Conservation (phyloP, 192 early-diverging fungal species). For the Oehlia diaphana region DNA sequence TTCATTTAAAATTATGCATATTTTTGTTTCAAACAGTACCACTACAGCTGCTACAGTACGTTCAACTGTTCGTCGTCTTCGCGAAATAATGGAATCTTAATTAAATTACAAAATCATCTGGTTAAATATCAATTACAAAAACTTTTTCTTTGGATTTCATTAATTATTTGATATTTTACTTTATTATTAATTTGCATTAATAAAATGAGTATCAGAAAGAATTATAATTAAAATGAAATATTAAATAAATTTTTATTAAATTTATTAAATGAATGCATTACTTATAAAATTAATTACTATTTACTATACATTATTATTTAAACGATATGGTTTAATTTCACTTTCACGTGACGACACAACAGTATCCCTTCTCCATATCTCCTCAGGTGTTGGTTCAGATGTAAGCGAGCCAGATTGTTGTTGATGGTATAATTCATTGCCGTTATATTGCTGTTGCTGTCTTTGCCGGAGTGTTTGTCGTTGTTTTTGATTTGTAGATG, state of each 20-base stretch:
- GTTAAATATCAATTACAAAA: not conserved
- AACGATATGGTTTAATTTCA: conserved; percentile 11
- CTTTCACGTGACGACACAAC: not conserved
- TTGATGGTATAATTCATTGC: not conserved
- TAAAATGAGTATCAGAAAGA: not conserved
- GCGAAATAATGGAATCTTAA: conserved; percentile 90
- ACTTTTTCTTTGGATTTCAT: not conserved
- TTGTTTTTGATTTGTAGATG: not conserved
- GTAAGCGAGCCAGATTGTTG: not conserved
- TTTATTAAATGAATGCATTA: not conserved
- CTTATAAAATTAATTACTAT: not conserved
- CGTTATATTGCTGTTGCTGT: not conserved
- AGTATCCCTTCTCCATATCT: conserved; percentile 17
- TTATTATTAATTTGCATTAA: not conserved
- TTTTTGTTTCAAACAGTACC: conserved; percentile 52
- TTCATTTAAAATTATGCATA: not conserved
- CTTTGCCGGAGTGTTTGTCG: not conserved
- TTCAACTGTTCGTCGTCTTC: conserved; percentile 96
- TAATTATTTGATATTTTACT: not conserved
- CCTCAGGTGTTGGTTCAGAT: conserved; percentile 10
- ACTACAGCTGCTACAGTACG: conserved; percentile 89
- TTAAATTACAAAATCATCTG: conserved; percentile 6
- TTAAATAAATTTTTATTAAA: not conserved
- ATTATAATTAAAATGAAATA: not conserved
- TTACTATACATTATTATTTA: not conserved